Conservation (phyloP, 805 yeast genomes). For the Teunomyces tritomae region DNA sequence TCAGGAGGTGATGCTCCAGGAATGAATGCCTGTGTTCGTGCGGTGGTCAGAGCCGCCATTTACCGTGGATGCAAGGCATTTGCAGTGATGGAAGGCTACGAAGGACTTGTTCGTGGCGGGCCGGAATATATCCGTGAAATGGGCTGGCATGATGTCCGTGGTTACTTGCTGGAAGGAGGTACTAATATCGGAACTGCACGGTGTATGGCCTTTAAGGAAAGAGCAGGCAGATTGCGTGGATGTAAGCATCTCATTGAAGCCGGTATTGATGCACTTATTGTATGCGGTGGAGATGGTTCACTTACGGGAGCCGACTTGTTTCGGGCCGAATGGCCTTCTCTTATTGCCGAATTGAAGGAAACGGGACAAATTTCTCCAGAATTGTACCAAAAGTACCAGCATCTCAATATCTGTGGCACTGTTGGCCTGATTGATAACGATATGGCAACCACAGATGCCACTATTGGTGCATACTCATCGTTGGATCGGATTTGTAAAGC, state of each 20-base stretch:
- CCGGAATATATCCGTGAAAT: slow-evolving; percentile 64
- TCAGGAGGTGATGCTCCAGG: slow-evolving; percentile 99
- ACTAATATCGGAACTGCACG: slow-evolving; percentile 96
- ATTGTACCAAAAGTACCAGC: slow-evolving; percentile 59
- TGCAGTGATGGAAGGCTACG: slow-evolving; percentile 92
- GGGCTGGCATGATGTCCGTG: slow-evolving; percentile 94
- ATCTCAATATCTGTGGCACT: slow-evolving; percentile 84
- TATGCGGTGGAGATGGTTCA: slow-evolving; percentile 99
- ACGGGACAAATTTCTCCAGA: slow-evolving; percentile 56
- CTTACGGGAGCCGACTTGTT: slow-evolving; percentile 95
- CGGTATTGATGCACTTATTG: slow-evolving; percentile 93
- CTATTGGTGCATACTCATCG: slow-evolving; percentile 95
- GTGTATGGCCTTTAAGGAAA: slow-evolving; percentile 79
- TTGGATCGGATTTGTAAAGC: slow-evolving; percentile 89
- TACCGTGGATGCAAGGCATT: slow-evolving; percentile 83
- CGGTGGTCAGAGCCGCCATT: slow-evolving; percentile 92
- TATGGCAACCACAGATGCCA: slow-evolving; percentile 95
- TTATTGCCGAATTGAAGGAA: slow-evolving; percentile 67
- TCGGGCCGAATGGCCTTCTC: slow-evolving; percentile 91
- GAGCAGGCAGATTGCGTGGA: slow-evolving; percentile 78
- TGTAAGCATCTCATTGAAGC: slow-evolving; percentile 79
- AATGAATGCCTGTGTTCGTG: slow-evolving; percentile 95
- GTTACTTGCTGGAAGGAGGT: slow-evolving; percentile 91
- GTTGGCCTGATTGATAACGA: slow-evolving; percentile 98
- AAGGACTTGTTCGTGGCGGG: slow-evolving; percentile 89